A percentile compares a stretch with the other conserved stretches of the same genome.
Conservation (phyloP, 2,329 filamentous ascomycete species). For the Paraphaeosphaeria sporulosa region DNA sequence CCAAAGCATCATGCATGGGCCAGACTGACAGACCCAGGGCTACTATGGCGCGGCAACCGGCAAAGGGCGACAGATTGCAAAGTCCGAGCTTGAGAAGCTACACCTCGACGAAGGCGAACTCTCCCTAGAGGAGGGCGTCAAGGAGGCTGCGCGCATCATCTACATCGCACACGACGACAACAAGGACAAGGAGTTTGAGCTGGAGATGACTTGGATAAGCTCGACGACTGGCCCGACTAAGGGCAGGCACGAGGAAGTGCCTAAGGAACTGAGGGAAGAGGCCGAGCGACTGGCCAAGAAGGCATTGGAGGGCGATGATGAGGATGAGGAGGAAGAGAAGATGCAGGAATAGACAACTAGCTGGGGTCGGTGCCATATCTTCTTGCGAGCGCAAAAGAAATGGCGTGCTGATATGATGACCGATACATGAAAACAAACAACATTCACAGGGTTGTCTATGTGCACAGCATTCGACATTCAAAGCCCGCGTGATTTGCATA, state of each 20-base stretch:
- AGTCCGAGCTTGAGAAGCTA: constrained; percentile 98
- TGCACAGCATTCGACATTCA: neutral
- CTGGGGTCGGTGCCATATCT: constrained; percentile 24
- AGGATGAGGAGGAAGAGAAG: constrained; percentile 83
- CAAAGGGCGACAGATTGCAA: constrained; percentile 95
- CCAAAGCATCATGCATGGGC: neutral
- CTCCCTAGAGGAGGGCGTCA: constrained; percentile 85
- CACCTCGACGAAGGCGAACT: constrained; percentile 81
- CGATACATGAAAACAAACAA: constrained; percentile 19
- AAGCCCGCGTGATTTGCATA: neutral
- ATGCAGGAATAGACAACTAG: constrained; percentile 78
- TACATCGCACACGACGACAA: constrained; percentile 98
- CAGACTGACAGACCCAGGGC: constrained; percentile 60
- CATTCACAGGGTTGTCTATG: neutral
- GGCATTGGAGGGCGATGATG: constrained; percentile 84
- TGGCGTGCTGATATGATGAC: constrained; percentile 37
- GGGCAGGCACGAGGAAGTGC: constrained; percentile 91
- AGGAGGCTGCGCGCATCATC: constrained; percentile 96
- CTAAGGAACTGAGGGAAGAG: constrained; percentile 87
- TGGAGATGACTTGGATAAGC: constrained; percentile 99
- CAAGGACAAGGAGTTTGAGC: constrained; percentile 99
- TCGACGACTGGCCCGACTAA: constrained; percentile 84
- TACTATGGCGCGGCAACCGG: constrained; percentile 98
- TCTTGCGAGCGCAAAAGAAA: constrained; percentile 34
- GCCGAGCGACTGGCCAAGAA: constrained; percentile 93